These are phyloP conservation scores for Gyrodon lividus DNA, from an alignment of 768 basidiomycete genomes.

Conservation along the genomic window DNA sequence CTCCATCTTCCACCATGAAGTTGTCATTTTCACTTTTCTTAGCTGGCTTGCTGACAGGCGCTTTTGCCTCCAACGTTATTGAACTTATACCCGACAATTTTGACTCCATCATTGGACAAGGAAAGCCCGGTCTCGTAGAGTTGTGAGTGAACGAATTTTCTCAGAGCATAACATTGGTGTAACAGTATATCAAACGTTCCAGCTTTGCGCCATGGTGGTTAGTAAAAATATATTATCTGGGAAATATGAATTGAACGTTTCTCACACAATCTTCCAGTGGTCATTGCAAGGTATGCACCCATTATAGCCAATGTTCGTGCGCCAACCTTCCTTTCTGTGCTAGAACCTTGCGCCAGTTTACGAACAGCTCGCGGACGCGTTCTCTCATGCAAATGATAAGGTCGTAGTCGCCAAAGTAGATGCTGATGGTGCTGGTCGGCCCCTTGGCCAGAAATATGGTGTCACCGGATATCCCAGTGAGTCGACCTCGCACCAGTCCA, in stretches of 20 bases:
- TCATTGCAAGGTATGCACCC: slow-evolving; percentile 74
- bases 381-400: slow-evolving; percentile 71
- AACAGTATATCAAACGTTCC: neutral
- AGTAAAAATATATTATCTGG: slow-evolving; percentile 19
- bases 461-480: slow-evolving; percentile 86
- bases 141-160: slow-evolving; percentile 58
- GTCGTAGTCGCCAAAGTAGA: slow-evolving; percentile 91
- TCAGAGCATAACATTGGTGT: neutral
- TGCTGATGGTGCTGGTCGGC: slow-evolving; percentile 82
- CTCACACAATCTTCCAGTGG: slow-evolving; percentile 45
- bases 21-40: slow-evolving; percentile 55
- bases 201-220: slow-evolving; percentile 93
- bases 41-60: slow-evolving; percentile 53
- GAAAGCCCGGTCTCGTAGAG: slow-evolving; percentile 83
- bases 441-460: slow-evolving; percentile 73
- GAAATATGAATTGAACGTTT: neutral
- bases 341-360: slow-evolving; percentile 87
- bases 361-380: slow-evolving; percentile 90
- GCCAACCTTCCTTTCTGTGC: neutral
- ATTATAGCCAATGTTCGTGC: neutral
- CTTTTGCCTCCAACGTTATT: slow-evolving; percentile 76
- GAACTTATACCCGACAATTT: slow-evolving; percentile 78
- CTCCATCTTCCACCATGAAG: slow-evolving; percentile 51
- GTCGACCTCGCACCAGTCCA: slow-evolving; percentile 24
- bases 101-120: slow-evolving; percentile 70